phyloP scores from a whole-genome alignment of 2,329 filamentous ascomycete genomes.

The Cladosporium phlei region DNA sequence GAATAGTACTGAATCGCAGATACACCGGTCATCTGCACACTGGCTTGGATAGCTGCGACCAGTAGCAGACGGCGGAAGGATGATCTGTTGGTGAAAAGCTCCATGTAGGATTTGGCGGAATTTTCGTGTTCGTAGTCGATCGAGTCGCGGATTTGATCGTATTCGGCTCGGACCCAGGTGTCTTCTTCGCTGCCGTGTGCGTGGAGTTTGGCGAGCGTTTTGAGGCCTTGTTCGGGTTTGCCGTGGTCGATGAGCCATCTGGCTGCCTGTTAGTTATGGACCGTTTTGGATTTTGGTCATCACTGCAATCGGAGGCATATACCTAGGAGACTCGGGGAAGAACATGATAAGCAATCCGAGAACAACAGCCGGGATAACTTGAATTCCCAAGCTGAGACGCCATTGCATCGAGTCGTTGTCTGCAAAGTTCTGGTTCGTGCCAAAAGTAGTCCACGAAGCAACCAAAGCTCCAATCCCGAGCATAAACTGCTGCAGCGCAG shows the following conservation, averaged over 20 bases:
- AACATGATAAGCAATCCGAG: conserved; percentile 61
- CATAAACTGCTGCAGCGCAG: conserved; percentile 77
- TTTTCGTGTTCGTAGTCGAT: conserved; percentile 63
- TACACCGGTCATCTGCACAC: conserved; percentile 72
- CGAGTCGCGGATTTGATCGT: conserved; percentile 62
- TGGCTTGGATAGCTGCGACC: conserved; percentile 64
- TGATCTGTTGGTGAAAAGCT: conserved; percentile 62
- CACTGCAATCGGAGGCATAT: too few species aligned
- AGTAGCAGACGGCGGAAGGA: conserved; percentile 69
- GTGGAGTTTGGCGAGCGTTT: conserved; percentile 65
- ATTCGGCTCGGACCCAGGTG: conserved; percentile 68
- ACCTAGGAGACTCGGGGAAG: conserved; percentile 59
- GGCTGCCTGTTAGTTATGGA: too few species aligned
- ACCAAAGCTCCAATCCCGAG: conserved; percentile 68
- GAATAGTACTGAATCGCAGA: conserved; percentile 66
- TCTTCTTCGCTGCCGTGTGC: conserved; percentile 62
- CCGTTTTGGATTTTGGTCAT: too few species aligned
- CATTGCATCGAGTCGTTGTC: conserved; percentile 50
- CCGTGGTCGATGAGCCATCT: conserved; percentile 71
- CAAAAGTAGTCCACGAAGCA: conserved; percentile 70
- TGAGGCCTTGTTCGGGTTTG: conserved; percentile 59
- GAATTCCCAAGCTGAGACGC: conserved; percentile 64
- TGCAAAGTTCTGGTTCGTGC: conserved; percentile 48
- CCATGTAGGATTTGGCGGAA: conserved; percentile 64
- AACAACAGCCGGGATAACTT: conserved; percentile 63